Base-by-base conservation (phyloP, 225 moss, liverwort and hornwort species). In the Physcomitrium patens region DNA sequence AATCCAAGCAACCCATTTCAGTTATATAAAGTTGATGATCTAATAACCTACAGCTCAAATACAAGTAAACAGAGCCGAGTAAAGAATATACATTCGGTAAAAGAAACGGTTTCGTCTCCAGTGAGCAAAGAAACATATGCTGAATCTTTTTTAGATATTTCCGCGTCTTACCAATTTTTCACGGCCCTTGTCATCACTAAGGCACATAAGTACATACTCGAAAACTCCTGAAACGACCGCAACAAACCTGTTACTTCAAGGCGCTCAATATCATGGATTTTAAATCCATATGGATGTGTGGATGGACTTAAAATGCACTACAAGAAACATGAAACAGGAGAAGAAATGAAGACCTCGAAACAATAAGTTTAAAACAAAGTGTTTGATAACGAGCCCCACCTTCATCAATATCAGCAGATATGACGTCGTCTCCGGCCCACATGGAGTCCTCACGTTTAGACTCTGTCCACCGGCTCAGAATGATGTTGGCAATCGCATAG, bases 191-290 rank as follows among this genome's bases (percentile, higher is more conserved):
- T 68, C 70, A 51, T 93, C 90, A 31, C 59, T 80, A 26, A 93
- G 72, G 67, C 76, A 83, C 67, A 96, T 81, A 77, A 96, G 80
- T 60, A 92, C 86, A 77, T 93, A 96, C 80, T 96, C 93, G 89
- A 93, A 96, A 58, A 67, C 69, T 60, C 93, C 93, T 96, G 89
- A 68, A 77, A 64, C 24, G 58, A 81, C 44, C 74, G 63, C 72
- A 81, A 24, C 42, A 51, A 70, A 26, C 18, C 55, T 7, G 31
- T 26, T 57, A 60, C 9, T 42, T n/a, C 49, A 17, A 11, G 0
- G 3, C 65, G 28, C 10, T 27, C 0, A 15, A 41, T 27, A 52
- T 5, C 31, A 82, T 65, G 22, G 58, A 37, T 37, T 37, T 37
- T 5, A 70, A 52, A 69, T 10, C 52, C 10, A 19, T 47, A 9